phyloP scores from a whole-genome alignment of 805 yeast species.

The Cyberlindnera suaveolens region DNA sequence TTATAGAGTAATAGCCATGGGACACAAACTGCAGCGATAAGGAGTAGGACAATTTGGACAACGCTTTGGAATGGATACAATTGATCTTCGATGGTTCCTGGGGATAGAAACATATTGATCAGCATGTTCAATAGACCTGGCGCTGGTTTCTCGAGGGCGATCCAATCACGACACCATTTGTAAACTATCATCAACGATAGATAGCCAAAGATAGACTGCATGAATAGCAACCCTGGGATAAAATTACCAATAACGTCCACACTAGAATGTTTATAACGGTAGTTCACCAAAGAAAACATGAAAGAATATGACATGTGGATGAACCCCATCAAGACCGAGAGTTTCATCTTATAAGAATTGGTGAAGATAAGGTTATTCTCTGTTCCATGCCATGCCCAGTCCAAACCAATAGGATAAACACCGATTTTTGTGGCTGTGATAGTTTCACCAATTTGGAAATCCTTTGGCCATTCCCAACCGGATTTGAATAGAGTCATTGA shows the following conservation, averaged over 20 bases:
- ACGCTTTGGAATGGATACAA: slow-evolving; percentile 74
- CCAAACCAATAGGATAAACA: slow-evolving; percentile 80
- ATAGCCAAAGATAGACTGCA: slow-evolving; percentile 96
- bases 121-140: slow-evolving; percentile 94
- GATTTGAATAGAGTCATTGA: slow-evolving; percentile 80
- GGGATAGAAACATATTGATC: slow-evolving; percentile 90
- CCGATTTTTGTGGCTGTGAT: slow-evolving; percentile 63
- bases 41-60: slow-evolving; percentile 65
- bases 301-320: slow-evolving; percentile 90
- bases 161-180: slow-evolving; percentile 95
- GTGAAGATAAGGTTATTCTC: slow-evolving; percentile 87
- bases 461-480: slow-evolving; percentile 92
- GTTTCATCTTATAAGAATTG: slow-evolving; percentile 95
- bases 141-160: slow-evolving; percentile 65
- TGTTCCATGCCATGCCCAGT: slow-evolving; percentile 95
- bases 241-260: slow-evolving; percentile 91
- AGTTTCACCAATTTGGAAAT: slow-evolving; percentile 53
- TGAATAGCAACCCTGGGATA: slow-evolving; percentile 86
- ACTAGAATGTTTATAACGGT: slow-evolving; percentile 55
- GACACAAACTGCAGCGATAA: slow-evolving; percentile 81
- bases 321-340: slow-evolving; percentile 92
- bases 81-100: slow-evolving; percentile 80
- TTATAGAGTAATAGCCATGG: slow-evolving; percentile 87
- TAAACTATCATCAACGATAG: slow-evolving; percentile 78
- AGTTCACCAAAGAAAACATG: slow-evolving; percentile 78